Evolutionary conservation across 1,284 basidiomycete genomes (phyloP).

Genomic region (Cryptococcus jaspeensis): DNA sequence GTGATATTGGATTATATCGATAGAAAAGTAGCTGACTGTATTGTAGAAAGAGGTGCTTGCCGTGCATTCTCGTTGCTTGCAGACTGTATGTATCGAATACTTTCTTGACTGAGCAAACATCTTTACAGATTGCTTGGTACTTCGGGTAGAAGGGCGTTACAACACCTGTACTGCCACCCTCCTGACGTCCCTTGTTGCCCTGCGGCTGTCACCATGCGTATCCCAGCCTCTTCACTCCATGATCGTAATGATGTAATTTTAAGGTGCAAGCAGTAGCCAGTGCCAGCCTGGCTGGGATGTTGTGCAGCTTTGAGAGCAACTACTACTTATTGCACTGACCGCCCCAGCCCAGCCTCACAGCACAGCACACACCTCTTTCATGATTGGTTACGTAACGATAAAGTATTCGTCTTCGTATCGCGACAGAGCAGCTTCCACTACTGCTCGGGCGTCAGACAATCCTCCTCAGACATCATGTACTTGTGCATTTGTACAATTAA

Average conservation of each 20-base stretch:
- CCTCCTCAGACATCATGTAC: too few species aligned
- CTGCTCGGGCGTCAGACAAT: too few species aligned
- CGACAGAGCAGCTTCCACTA: too few species aligned
- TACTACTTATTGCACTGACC: background rate
- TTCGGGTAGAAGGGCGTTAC: background rate
- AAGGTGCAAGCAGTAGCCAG: too few species aligned
- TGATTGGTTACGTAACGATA: too few species aligned
- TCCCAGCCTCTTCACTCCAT: background rate
- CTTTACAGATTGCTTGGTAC: background rate
- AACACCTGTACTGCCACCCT: background rate
- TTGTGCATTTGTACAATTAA: too few species aligned
- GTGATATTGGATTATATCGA: conserved; percentile 1
- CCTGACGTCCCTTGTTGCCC: too few species aligned
- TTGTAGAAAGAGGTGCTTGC: background rate
- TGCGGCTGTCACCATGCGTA: background rate
- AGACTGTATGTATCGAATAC: background rate
- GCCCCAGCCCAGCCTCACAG: background rate
- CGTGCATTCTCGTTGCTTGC: background rate
- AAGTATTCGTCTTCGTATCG: too few species aligned
- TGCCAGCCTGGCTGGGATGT: too few species aligned
- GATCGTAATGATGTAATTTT: background rate
- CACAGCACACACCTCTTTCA: background rate
- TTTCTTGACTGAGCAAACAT: background rate
- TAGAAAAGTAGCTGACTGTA: background rate
- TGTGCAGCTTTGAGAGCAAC: too few species aligned